Base-by-base conservation (phyloP, 1,139 yeast species). In the Hyphopichia wangnamkhiaoensis region DNA sequence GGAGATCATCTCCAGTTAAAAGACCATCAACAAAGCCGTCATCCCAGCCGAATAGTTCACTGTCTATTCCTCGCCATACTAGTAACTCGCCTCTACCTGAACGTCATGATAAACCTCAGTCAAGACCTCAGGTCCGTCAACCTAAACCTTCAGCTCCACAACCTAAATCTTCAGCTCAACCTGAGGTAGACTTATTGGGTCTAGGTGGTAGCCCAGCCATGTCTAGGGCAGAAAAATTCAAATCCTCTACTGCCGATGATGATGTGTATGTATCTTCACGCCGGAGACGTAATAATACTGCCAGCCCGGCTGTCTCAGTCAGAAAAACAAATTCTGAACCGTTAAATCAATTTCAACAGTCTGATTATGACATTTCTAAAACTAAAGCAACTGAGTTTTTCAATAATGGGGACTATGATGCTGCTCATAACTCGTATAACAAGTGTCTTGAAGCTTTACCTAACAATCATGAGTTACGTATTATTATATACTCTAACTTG, bases 401-500 rank as follows among this genome's bases (percentile, higher is more conserved):
- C 64, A 76, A 77, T 42, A 74, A 80, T 13, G 98, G 99, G n/a
- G 93, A 93, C 58, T 94, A 85, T 58, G 60, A 80, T 6, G 61
- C 69, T 6, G 93, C 98, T 0, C 68, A 79, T 14, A 72, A 68
- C 18, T 70, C 72, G 38, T 94, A 87, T 54, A 66, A 77, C 15
- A 68, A 73, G 33, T 83, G 96, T 25, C 65, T 89, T 29, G 64
- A 71, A 19, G 67, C 80, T 2, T 66, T 90, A 6, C 95, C 97
- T 0, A 49, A 56, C 1, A 65, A 65, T 4, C 96, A 93, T 58
- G 77, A 84, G 34, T 68, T 82, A 23, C 71, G 85, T 26, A 76
- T 91, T 2, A 71, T 91, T 23, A 77, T 90, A 2, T 71, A 74
- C 35, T 85, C 97, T 1, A 94, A 94, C 56, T 72, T 94, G 24